Conservation (phyloP, 768 basidiomycete species). For the Chalciporus chontae region DNA sequence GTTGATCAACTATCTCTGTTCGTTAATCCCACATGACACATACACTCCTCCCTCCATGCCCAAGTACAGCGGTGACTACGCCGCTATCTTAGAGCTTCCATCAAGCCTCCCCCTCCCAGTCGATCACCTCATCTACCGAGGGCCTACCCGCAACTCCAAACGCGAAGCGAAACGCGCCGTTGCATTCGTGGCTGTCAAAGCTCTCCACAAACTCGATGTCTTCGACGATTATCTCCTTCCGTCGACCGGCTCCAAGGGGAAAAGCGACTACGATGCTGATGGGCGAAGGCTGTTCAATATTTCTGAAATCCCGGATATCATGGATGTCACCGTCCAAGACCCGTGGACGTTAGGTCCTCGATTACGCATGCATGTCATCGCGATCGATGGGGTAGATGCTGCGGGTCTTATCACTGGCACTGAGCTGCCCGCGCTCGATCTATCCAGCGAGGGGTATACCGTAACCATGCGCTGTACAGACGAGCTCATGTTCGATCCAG, state of each 20-base stretch:
- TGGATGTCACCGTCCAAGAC: slow-evolving; percentile 60
- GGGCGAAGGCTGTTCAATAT: slow-evolving; percentile 42
- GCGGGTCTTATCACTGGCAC: slow-evolving; percentile 72
- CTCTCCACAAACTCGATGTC: slow-evolving; percentile 64
- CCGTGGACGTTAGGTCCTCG: slow-evolving; percentile 59
- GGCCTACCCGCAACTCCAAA: slow-evolving; percentile 63
- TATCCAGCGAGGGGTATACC: slow-evolving; percentile 34
- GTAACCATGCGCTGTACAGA: slow-evolving; percentile 42
- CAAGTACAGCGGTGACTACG: slow-evolving; percentile 58
- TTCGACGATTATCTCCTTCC: slow-evolving; percentile 84
- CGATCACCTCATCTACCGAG: slow-evolving; percentile 51
- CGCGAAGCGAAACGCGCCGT: slow-evolving; percentile 81
- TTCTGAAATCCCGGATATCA: slow-evolving; percentile 45
- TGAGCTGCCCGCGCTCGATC: slow-evolving; percentile 43
- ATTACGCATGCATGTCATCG: slow-evolving; percentile 63
- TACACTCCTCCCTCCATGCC: slow-evolving; percentile 64
- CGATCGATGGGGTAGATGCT: slow-evolving; percentile 43
- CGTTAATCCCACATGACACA: slow-evolving; percentile 67
- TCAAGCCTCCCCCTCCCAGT: slow-evolving; percentile 57
- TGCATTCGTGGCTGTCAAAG: slow-evolving; percentile 74
- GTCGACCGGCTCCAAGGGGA: slow-evolving; percentile 47
- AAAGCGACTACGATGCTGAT: slow-evolving; percentile 51
- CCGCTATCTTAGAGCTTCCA: slow-evolving; percentile 60
- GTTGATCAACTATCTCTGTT: slow-evolving; percentile 72
- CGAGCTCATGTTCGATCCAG: slow-evolving; percentile 45